Evolutionary conservation across 2,329 filamentous ascomycete genomes (phyloP), one percentile per base, ranked within the genome.

Genomic region (Trichoderma cornu-damae): DNA sequence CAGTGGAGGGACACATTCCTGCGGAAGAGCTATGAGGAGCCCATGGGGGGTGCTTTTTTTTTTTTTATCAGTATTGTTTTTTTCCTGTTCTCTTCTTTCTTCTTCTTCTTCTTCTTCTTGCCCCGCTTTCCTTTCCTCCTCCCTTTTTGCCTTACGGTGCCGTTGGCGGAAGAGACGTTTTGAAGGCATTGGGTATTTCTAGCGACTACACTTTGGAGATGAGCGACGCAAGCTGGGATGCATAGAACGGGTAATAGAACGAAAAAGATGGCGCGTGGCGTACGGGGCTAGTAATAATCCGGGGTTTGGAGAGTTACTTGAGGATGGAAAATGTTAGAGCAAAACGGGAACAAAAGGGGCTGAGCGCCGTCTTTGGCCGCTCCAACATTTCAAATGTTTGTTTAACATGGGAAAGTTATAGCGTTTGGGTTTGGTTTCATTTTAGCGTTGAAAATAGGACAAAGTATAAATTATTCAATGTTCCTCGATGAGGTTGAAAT

Each of bases 1-100:
- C 74, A 1, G 75, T 83, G 0, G 80, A 82, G 65, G 81, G 80
- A 0, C 75, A 75, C 24, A 73, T 83, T 42, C 80, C 79, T 11
- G 47, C 34, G 14, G 54, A 58, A 18, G 63, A 66, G 60, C 22
- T 50, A 47, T 59, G 44, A 58, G 38, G 26, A 12, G n/a, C n/a
- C n/a, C n/a, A n/a, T n/a, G n/a, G n/a, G n/a, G n/a, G n/a, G n/a
- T n/a, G n/a, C n/a, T n/a, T n/a, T n/a, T n/a, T n/a, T n/a, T n/a
- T n/a, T n/a, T n/a, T n/a, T n/a, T n/a, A n/a, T n/a, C n/a, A n/a
- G n/a, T n/a, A n/a, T n/a, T n/a, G n/a, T n/a, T n/a, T n/a, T n/a
- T n/a, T n/a, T n/a, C n/a, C 12, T 28, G 8, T 14, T 8, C 6
- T 34, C 37, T 9, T 3, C 2, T 8, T 22, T 30, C 32, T 34